A percentile compares a stretch with the other conserved stretches of the same genome.
phyloP scores from a whole-genome alignment of 371 early-diverging fungal species.

The Mucor plumbeus region DNA sequence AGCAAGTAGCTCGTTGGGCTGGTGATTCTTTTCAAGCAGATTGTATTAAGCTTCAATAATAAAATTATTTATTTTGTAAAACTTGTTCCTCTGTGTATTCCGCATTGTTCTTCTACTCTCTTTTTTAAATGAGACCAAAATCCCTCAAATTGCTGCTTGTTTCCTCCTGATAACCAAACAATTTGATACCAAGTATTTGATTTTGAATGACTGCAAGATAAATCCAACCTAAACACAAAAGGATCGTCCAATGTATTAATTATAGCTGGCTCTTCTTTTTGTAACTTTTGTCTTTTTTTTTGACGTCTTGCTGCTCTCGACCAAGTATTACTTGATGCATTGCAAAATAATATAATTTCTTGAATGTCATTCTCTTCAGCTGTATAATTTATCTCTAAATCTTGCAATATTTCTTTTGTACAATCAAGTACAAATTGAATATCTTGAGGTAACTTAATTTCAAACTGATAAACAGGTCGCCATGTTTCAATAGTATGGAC shows the following conservation, averaged over 20 bases:
- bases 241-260: background rate
- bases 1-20: conserved; percentile 62
- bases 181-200: conserved; percentile 22
- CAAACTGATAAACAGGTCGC: conserved; percentile 41
- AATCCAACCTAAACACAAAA: conserved; percentile 32
- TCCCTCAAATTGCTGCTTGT: conserved; percentile 46
- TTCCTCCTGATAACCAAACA: conserved; percentile 45
- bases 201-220: conserved; percentile 5
- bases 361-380: conserved; percentile 8
- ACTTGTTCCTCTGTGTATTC: conserved; percentile 40
- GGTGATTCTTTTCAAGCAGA: conserved; percentile 65
- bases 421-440: conserved; percentile 12
- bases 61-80: conserved; percentile 12
- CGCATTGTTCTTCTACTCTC: conserved; percentile 60
- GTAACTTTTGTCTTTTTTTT: conserved; percentile 30
- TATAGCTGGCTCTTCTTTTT: background rate
- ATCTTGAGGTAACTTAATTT: conserved; percentile 19
- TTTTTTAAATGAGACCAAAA: conserved; percentile 61
- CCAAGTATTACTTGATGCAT: conserved; percentile 50
- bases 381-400: conserved; percentile 35
- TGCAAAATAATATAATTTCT: conserved; percentile 20
- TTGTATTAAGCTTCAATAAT: conserved; percentile 49
- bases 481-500: conserved; percentile 30
- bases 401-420: conserved; percentile 30
- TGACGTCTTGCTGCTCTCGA: conserved; percentile 53